A percentile compares a stretch with the other conserved stretches of the same genome.
phyloP scores from a whole-genome alignment of 257 asterid species.

The Lantana camara region DNA sequence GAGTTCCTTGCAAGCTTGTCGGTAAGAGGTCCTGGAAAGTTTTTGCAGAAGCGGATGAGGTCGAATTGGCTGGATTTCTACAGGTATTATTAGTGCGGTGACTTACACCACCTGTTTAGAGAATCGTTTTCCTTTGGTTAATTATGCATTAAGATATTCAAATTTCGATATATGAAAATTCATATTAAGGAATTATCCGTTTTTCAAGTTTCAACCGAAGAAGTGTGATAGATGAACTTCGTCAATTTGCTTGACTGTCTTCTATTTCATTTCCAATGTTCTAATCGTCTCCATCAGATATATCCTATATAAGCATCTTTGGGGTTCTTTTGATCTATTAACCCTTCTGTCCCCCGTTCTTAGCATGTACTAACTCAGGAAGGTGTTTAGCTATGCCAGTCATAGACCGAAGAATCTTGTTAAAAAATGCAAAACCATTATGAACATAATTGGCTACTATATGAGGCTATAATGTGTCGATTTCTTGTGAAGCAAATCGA shows the following conservation, averaged over 20 bases:
- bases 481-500: slow-evolving; percentile 20
- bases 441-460: no score
- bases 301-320: not conserved
- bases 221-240: slow-evolving; percentile 18
- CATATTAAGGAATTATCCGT: not conserved
- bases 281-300: slow-evolving; percentile 8
- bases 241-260: not conserved
- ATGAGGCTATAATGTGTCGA: no score
- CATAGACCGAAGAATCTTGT: no score
- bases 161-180: not conserved
- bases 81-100: slow-evolving; percentile 55
- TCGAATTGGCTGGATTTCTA: slow-evolving; percentile 96
- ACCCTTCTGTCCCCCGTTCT: no score
- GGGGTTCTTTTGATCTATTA: slow-evolving; percentile 9
- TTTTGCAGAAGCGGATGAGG: slow-evolving; percentile 81
- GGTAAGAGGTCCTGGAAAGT: slow-evolving; percentile 94
- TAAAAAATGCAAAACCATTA: no score
- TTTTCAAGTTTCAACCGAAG: slow-evolving; percentile 10
- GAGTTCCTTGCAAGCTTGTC: slow-evolving; percentile 73
- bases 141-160: slow-evolving; percentile 16
- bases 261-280: not conserved
- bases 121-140: slow-evolving; percentile 23
- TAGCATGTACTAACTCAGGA: not conserved
- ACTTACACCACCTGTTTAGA: slow-evolving; percentile 11
- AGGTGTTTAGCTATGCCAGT: not conserved